Percentiles rank a stretch among this genome's conserved stretches.
Evolutionary conservation across 345 rosid species (phyloP).

Genomic region (Tarenaya hassleriana): DNA sequence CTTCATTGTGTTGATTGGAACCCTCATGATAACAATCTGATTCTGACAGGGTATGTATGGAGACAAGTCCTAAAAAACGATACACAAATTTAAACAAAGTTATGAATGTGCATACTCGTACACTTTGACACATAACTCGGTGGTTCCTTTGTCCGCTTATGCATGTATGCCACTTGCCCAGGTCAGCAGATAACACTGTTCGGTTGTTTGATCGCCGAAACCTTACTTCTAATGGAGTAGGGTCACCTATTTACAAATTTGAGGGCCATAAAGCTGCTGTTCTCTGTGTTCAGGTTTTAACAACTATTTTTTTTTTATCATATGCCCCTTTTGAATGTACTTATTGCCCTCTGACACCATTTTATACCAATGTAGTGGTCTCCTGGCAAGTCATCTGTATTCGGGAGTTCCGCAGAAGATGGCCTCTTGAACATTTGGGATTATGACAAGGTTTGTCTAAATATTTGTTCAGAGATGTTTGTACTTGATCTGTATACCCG

Average conservation of each 20-base stretch:
- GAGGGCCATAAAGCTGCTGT: conserved; percentile 93
- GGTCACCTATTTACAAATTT: conserved; percentile 68
- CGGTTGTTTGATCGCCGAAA: conserved; percentile 89
- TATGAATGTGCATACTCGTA: too few relatives aligned
- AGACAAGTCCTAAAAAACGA: not conserved
- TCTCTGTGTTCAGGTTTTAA: conserved; percentile 77
- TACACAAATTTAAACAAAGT: too few relatives aligned
- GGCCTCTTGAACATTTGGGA: conserved; percentile 38
- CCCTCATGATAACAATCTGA: conserved; percentile 79
- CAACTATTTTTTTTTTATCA: not conserved
- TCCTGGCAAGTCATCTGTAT: conserved; percentile 36
- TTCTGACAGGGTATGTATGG: conserved; percentile 89
- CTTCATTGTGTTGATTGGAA: conserved; percentile 99
- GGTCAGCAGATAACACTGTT: conserved; percentile 94
- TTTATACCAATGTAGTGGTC: conserved; percentile 25
- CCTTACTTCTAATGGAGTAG: conserved; percentile 69
- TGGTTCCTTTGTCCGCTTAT: conserved; percentile 1
- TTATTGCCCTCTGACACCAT: not conserved
- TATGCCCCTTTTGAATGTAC: conserved; percentile 1
- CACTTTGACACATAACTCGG: not conserved
- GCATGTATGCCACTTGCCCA: conserved; percentile 28
- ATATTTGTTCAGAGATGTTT: conserved; percentile 6
- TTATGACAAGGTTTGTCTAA: conserved; percentile 31
- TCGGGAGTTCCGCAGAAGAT: conserved; percentile 36
- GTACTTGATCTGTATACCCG: not conserved